Base-by-base conservation (phyloP, 129 eudicot species). In the Pittosporum tobira region DNA sequence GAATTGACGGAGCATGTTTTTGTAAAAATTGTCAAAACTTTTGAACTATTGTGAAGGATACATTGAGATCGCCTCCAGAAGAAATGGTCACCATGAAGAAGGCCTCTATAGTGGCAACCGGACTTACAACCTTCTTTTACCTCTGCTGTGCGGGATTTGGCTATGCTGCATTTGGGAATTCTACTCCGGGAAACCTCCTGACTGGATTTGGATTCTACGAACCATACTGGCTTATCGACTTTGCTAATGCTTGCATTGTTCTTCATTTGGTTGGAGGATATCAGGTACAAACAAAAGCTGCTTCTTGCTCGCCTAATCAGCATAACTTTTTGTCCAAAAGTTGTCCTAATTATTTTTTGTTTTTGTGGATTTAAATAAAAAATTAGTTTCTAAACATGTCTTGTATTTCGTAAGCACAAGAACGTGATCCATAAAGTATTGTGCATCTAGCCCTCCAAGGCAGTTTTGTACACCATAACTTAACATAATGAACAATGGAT, bases 161-260 rank as follows among this genome's bases (percentile, higher is more conserved):
- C 7, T 89, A 89, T 63, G 97, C 95, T 6, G 93, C 97, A 21
- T 82, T 89, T 61, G 97, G 97, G 28, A 68, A 79, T 62, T 64
- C 69, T 10, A 79, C 93, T 50, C 95, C 95, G 2, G 95, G 95
- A 55, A 89, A 89, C 61, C 81, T 82, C 69, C 64, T 89, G 69
- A 85, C 95, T 0, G 93, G 95, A 24, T 80, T 80, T 53, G 96
- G 96, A 23, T 82, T 89, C 57, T 85, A 89, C 36, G 93, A 89
- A 61, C 97, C 97, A 1, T 85, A 74, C 37, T 85, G 93, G 95
- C 88, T 89, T 24, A 51, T 89, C 30, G 91, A 88, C 78, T 71
- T 88, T 23, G 80, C 88, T n/a, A 85, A 88, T 40, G 93, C 84
- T 2, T 79, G 95, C 69, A 61, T 85, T 28, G 74, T 77, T 61